These are phyloP conservation scores for Colletotrichum graminicola DNA, from an alignment of 2,329 filamentous ascomycete genomes.

Conservation along the genomic window DNA sequence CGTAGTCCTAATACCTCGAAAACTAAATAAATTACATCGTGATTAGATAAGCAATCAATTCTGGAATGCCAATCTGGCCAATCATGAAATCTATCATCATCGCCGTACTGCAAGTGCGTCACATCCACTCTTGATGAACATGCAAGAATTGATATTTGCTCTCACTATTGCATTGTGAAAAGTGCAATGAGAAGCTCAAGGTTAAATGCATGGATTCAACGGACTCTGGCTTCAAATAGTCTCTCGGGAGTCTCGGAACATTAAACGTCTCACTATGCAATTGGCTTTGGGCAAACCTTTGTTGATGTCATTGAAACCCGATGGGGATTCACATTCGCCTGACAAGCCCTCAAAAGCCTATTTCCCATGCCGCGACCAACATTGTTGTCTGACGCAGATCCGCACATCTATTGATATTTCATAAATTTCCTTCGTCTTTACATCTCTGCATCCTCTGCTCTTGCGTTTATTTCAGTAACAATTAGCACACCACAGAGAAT, in stretches of 20 bases:
- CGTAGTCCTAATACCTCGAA: no score
- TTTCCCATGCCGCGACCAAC: background rate
- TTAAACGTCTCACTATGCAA: background rate
- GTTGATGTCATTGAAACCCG: background rate
- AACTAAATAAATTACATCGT: no score
- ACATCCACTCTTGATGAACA: no score
- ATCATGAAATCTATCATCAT: background rate
- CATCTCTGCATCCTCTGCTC: background rate
- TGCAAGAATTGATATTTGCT: no score
- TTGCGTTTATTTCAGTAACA: background rate
- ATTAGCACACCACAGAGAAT: background rate
- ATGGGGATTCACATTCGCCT: background rate
- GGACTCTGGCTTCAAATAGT: background rate
- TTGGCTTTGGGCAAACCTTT: background rate
- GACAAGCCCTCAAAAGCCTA: background rate
- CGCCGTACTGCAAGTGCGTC: constrained; percentile 48
- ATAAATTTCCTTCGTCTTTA: background rate
- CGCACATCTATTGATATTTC: background rate
- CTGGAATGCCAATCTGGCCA: no score
- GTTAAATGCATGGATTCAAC: background rate
- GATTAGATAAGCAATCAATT: no score
- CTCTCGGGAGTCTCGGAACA: background rate
- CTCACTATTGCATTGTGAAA: no score
- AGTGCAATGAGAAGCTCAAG: background rate
- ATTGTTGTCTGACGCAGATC: background rate